phyloP scores from a whole-genome alignment of 805 yeast genomes.

The Starmerella sp. region DNA sequence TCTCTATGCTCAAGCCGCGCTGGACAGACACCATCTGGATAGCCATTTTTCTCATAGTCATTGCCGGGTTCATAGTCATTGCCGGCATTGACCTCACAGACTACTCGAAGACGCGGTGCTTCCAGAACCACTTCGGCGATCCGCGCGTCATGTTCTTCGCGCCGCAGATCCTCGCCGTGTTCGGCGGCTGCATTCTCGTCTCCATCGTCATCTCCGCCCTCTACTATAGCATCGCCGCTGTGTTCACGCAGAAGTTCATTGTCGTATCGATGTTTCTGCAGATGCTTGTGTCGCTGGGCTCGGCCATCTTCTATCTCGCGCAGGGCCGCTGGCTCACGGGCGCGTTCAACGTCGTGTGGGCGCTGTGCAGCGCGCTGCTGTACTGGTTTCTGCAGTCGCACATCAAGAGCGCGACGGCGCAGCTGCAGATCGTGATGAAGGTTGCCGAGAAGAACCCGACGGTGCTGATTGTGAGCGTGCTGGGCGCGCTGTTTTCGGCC shows the following conservation, averaged over 20 bases:
- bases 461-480: slow-evolving; percentile 45
- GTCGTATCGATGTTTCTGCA: slow-evolving; percentile 57
- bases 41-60: slow-evolving; percentile 30
- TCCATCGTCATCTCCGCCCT: slow-evolving; percentile 46
- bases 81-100: slow-evolving; percentile 59
- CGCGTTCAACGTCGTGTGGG: slow-evolving; percentile 56
- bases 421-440: slow-evolving; percentile 59
- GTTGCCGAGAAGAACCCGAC: slow-evolving; percentile 68
- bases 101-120: slow-evolving; percentile 43
- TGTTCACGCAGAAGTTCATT: slow-evolving; percentile 57
- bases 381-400: slow-evolving; percentile 62
- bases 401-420: slow-evolving; percentile 64
- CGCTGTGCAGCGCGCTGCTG: slow-evolving; percentile 52
- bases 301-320: slow-evolving; percentile 62
- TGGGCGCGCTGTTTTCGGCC: slow-evolving; percentile 51
- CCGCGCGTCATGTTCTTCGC: slow-evolving; percentile 42
- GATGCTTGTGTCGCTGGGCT: slow-evolving; percentile 57
- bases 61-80: slow-evolving; percentile 58
- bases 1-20: background rate
- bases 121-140: slow-evolving; percentile 48
- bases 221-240: slow-evolving; percentile 51
- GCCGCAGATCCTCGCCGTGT: slow-evolving; percentile 59
- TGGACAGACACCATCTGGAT: slow-evolving; percentile 21
- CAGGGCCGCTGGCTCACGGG: slow-evolving; percentile 70
- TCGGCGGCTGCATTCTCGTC: slow-evolving; percentile 52